These are phyloP conservation scores for Pittosporum tobira DNA, from an alignment of 129 eudicot genomes.

Conservation along the genomic window DNA sequence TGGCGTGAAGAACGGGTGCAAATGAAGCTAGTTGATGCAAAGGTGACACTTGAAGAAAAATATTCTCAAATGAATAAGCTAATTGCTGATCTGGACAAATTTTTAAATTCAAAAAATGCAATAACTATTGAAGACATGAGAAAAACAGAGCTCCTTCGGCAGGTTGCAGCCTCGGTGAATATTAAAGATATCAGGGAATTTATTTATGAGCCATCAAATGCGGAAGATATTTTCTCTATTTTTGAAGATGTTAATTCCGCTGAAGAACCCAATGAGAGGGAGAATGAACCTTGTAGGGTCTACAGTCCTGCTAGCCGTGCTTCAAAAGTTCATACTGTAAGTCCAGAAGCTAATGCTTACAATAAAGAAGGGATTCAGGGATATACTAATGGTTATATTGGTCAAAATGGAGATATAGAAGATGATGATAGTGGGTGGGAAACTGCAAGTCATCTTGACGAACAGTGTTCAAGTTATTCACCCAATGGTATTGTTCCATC, in stretches of 20 bases:
- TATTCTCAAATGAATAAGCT: constrained; percentile 55
- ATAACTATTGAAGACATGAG: constrained; percentile 35
- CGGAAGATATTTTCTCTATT: constrained; percentile 64
- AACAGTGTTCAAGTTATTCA: constrained; percentile 66
- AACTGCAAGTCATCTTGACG: constrained; percentile 66
- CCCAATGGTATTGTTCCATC: constrained; percentile 58
- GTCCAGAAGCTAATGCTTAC: constrained; percentile 23
- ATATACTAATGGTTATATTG: constrained; percentile 21
- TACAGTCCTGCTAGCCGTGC: constrained; percentile 35
- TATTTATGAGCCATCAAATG: constrained; percentile 53
- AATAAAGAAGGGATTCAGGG: constrained; percentile 18
- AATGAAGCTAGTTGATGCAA: constrained; percentile 80
- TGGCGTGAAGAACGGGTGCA: constrained; percentile 97
- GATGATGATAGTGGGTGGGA: constrained; percentile 93
- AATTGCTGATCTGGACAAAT: constrained; percentile 39
- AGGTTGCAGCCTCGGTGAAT: constrained; percentile 34
- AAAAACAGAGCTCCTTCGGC: constrained; percentile 41
- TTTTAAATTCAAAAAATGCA: constrained; percentile 35
- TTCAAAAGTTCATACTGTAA: constrained; percentile 22
- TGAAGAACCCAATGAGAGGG: constrained; percentile 40
- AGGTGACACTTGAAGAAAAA: constrained; percentile 74
- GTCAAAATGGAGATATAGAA: constrained; percentile 36
- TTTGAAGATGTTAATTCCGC: constrained; percentile 64
- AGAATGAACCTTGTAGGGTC: constrained; percentile 31
- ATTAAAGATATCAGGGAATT: constrained; percentile 61